phyloP scores from a whole-genome alignment of 306 rosid genomes.

The Astragalus membranaceus region DNA sequence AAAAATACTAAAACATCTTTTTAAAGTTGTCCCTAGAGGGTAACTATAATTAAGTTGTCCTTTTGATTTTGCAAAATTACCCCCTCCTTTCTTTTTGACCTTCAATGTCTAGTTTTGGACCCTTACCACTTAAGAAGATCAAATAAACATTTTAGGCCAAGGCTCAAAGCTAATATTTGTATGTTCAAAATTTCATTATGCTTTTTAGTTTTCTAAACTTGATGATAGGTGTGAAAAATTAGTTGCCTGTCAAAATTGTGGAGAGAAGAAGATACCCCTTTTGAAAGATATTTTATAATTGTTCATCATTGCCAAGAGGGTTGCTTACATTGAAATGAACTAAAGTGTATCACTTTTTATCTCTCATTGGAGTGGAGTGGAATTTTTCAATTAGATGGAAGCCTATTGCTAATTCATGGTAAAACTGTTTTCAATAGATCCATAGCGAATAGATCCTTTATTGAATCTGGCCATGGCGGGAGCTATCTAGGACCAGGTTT shows the following conservation, averaged over 20 bases:
- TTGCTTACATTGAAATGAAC: not conserved
- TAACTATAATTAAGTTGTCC: too few relatives aligned
- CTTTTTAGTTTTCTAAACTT: too few relatives aligned
- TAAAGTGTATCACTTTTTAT: not conserved
- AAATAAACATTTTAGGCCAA: not conserved
- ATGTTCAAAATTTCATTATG: not conserved
- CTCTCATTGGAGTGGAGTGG: not conserved
- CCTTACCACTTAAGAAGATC: too few relatives aligned
- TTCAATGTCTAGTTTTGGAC: not conserved
- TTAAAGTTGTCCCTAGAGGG: too few relatives aligned
- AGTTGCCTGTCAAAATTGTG: not conserved
- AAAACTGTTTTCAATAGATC: not conserved
- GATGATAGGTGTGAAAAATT: not conserved
- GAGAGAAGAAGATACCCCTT: not conserved
- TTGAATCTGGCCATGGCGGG: not conserved
- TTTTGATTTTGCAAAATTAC: too few relatives aligned
- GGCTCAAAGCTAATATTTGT: not conserved
- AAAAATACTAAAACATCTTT: too few relatives aligned
- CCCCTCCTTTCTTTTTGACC: too few relatives aligned
- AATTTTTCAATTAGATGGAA: not conserved
- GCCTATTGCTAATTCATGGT: not conserved
- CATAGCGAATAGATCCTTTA: not conserved
- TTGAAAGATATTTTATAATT: not conserved
- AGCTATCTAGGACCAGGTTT: not conserved
- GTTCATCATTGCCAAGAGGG: not conserved